Evolutionary conservation across 2,329 filamentous ascomycete species (phyloP), one percentile per base, ranked within the genome.

Genomic region (Exophiala alcalophila): DNA sequence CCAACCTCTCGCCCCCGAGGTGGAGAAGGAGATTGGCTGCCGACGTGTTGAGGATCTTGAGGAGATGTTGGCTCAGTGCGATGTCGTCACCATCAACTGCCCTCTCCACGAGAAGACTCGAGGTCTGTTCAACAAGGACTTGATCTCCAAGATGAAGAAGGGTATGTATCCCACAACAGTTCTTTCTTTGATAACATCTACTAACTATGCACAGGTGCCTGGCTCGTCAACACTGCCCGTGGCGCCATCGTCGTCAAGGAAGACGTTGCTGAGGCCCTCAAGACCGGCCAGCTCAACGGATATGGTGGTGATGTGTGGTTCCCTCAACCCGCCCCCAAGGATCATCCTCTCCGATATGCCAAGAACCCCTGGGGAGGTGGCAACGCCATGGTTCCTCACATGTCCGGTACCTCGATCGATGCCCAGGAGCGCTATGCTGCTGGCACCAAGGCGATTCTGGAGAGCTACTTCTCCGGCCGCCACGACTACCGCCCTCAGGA

Each of bases 201-300:
- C 32, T 25, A n/a, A 12, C 25, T 30, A 8, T 44, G n/a, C 23
- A 31, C 45, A 85, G 84, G 89, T 61, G 85, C 89, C 27, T 97
- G 92, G 87, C 85, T 98, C 65, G 75, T 98, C 74, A 98, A 98
- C 84, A 98, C 92, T 23, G 92, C 92, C 59, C 92, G 92, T 68
- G 92, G 92, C 62, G 92, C 92, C 69, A 98, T 98, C 65, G 90
- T 98, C 59, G 91, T 97, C 73, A 97, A 97, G 81, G 91, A 97
- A 73, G 92, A 97, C 59, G 92, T 98, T 44, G 92, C 92, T 52
- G 90, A 84, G 19, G 92, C 92, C 35, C 80, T 98, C 66, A 88
- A 91, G 77, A 80, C 77, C 23, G 92, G 92, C 61, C 90, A 97
- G 69, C 65, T 71, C 52, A 66, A 69, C 49, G 68, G 68, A 29